Conservation (phyloP, 169 alveolate species). For the Cryptosporidium sp. region DNA sequence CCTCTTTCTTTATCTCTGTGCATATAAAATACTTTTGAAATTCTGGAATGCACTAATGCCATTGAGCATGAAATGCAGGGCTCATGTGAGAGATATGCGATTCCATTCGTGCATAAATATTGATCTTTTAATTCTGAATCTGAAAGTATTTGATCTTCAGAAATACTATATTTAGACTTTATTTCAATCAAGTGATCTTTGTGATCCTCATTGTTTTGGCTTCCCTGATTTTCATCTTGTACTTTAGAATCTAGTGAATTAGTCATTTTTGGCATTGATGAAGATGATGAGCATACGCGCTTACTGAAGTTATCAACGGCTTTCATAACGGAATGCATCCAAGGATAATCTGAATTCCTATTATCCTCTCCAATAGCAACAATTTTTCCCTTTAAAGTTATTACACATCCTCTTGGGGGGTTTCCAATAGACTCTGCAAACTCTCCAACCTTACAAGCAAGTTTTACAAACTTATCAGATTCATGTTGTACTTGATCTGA, state of each 20-base stretch:
- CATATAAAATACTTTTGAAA: conserved; percentile 87
- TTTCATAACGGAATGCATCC: conserved; percentile 84
- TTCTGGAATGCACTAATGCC: conserved; percentile 95
- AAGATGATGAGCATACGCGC: conserved; percentile 75
- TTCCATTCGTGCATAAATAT: conserved; percentile 87
- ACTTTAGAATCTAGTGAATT: conserved; percentile 2
- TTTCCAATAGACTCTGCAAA: conserved; percentile 10
- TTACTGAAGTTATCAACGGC: conserved; percentile 79
- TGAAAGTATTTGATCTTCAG: not conserved
- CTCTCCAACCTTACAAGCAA: conserved; percentile 48
- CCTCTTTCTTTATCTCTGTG: conserved; percentile 81
- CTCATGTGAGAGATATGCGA: conserved; percentile 88
- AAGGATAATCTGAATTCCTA: conserved; percentile 79
- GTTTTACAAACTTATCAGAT: conserved; percentile 60
- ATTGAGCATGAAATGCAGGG: conserved; percentile 98
- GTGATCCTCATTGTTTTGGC: not conserved
- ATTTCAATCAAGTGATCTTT: not conserved
- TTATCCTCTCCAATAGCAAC: conserved; percentile 84
- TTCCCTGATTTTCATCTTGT: conserved; percentile 35
- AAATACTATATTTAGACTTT: not conserved
- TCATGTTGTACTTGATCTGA: conserved; percentile 41
- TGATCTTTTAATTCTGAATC: conserved; percentile 74
- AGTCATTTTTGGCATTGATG: conserved; percentile 57
- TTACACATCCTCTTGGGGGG: conserved; percentile 83
- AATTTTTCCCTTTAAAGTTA: conserved; percentile 81